A percentile compares a stretch with the other conserved stretches of the same genome.
Conservation (phyloP, 2,329 filamentous ascomycete species). For the Chaetothyriales sp. region DNA sequence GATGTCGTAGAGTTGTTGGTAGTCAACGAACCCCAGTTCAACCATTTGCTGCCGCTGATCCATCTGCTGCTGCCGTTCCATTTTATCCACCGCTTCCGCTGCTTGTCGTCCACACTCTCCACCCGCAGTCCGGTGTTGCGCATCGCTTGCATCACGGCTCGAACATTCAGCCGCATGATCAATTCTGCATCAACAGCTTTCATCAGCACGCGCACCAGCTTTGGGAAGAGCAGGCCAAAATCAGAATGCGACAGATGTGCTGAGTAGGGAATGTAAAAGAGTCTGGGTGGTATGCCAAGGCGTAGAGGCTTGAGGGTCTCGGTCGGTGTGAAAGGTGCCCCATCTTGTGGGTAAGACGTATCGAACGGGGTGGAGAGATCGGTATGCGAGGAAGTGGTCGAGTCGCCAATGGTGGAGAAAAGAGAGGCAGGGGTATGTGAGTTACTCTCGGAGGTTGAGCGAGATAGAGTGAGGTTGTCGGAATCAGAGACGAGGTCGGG, state of each 20-base stretch:
- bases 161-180: conserved; percentile 21
- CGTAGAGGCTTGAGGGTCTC: neutral
- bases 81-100: neutral
- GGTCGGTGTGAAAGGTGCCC: neutral
- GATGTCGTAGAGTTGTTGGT: neutral
- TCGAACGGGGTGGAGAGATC: conserved; percentile 4
- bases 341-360: conserved; percentile 4
- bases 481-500: conserved; percentile 3
- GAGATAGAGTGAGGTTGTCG: neutral
- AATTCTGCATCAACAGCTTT: conserved; percentile 29
- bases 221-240: conserved; percentile 70
- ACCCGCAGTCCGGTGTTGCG: conserved; percentile 10
- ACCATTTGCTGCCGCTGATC: neutral
- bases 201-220: conserved; percentile 39
- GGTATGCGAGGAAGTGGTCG: conserved; percentile 3
- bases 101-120: conserved; percentile 1
- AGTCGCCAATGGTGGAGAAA: neutral
- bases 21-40: neutral
- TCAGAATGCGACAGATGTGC: conserved; percentile 74
- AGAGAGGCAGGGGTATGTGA: neutral
- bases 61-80: neutral
- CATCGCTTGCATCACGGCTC: conserved; percentile 20
- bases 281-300: conserved; percentile 36
- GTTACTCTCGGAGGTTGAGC: neutral
- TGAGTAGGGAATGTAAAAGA: conserved; percentile 62